Percentiles rank a stretch among this genome's conserved stretches.
phyloP scores from a whole-genome alignment of 2,329 filamentous ascomycete species.

The Emergomyces orientalis region DNA sequence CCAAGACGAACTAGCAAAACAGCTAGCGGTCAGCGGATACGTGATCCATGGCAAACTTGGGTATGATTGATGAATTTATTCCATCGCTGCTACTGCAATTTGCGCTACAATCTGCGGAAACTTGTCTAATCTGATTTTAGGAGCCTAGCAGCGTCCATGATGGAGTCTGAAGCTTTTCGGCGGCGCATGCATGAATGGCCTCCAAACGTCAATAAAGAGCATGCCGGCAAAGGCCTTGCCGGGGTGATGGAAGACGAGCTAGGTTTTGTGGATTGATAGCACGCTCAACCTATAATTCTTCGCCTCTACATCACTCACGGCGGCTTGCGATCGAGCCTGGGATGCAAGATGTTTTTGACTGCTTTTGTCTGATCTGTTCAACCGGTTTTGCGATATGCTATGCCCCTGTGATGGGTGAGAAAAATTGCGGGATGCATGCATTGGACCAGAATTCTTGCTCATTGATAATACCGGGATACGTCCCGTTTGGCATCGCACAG shows the following conservation, averaged over 20 bases:
- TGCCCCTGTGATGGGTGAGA: not conserved
- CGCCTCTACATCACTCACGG: too few relatives aligned
- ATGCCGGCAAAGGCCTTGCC: constrained; percentile 37
- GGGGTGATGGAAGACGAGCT: constrained; percentile 50
- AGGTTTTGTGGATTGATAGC: constrained; percentile 43
- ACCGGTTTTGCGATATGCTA: not conserved
- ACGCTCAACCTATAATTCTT: not conserved
- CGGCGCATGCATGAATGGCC: constrained; percentile 41
- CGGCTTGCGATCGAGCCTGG: not conserved
- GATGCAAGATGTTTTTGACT: not conserved
- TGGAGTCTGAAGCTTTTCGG: constrained; percentile 41
- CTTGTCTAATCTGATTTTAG: constrained; percentile 25
- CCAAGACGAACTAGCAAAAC: constrained; percentile 74
- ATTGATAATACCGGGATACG: not conserved
- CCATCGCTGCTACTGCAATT: not conserved
- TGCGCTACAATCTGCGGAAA: not conserved
- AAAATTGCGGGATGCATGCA: not conserved
- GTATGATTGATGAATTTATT: constrained; percentile 38
- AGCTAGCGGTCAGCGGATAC: constrained; percentile 65
- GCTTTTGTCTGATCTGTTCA: not conserved
- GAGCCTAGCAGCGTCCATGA: constrained; percentile 40
- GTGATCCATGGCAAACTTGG: constrained; percentile 60
- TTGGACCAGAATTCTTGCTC: not conserved
- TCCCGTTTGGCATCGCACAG: constrained; percentile 2
- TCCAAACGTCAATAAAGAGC: constrained; percentile 38